Evolutionary conservation across 2,329 filamentous ascomycete genomes (phyloP).

Genomic region (Hypoxylon sp.): DNA sequence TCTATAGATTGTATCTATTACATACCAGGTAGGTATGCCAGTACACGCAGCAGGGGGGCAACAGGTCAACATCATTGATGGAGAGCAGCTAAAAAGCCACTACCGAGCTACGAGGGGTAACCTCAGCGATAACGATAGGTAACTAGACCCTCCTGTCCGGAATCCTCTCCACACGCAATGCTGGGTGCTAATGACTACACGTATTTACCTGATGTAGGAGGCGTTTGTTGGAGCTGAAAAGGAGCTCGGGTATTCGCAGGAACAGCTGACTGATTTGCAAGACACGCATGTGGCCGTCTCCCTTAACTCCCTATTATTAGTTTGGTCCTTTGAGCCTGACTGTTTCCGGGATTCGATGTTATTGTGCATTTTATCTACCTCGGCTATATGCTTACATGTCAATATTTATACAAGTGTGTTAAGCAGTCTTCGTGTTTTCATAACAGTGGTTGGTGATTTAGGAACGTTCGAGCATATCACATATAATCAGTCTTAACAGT

Average conservation of each 20-base stretch:
- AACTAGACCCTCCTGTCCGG: constrained; percentile 21
- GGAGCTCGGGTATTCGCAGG: constrained; percentile 12
- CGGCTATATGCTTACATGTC: constrained; percentile 11
- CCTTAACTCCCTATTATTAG: not conserved
- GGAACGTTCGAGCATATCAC: not conserved
- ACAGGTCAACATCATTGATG: not conserved
- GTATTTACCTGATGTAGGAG: constrained; percentile 22
- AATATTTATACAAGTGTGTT: constrained; percentile 3
- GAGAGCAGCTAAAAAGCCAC: not conserved
- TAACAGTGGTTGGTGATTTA: not conserved
- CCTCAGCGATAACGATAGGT: constrained; percentile 38
- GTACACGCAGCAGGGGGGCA: not conserved
- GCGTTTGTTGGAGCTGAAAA: constrained; percentile 25
- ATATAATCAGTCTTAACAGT: not conserved
- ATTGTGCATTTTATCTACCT: constrained; percentile 11
- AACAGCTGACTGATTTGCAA: constrained; percentile 21
- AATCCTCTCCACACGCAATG: constrained; percentile 26
- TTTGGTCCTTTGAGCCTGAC: constrained; percentile 28
- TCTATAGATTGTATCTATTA: not conserved
- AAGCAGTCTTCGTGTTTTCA: not conserved
- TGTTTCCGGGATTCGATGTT: constrained; percentile 28
- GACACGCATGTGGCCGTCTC: constrained; percentile 14
- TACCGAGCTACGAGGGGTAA: constrained; percentile 23
- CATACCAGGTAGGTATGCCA: not conserved
- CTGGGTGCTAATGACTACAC: constrained; percentile 34